phyloP scores from a whole-genome alignment of 2,329 filamentous ascomycete genomes.

The Cadophora luteo-olivacea region DNA sequence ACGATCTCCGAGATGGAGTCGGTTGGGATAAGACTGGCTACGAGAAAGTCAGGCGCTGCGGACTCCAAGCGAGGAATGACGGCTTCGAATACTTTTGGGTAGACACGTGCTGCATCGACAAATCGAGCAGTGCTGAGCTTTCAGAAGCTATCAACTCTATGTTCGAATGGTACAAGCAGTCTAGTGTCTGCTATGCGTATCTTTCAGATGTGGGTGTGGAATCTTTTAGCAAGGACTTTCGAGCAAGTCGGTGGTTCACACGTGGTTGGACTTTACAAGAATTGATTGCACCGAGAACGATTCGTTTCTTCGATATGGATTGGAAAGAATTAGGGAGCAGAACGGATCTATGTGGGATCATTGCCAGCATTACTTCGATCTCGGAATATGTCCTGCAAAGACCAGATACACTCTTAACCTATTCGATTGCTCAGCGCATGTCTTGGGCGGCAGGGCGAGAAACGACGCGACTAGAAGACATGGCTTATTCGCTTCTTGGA shows the following conservation, averaged over 20 bases:
- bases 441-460: conserved; percentile 46
- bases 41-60: conserved; percentile 1
- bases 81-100: conserved; percentile 14
- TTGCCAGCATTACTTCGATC: no score
- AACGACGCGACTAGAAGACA: conserved; percentile 10
- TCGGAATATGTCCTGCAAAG: conserved; percentile 15
- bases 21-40: no score
- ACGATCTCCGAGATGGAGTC: no score
- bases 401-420: no score
- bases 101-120: conserved; percentile 39
- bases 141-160: conserved; percentile 34
- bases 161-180: conserved; percentile 33
- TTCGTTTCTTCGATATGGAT: conserved; percentile 29
- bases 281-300: conserved; percentile 12
- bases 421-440: conserved; percentile 47
- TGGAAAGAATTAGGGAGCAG: conserved; percentile 16
- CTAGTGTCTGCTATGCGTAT: conserved; percentile 30
- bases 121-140: conserved; percentile 36
- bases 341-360: not conserved
- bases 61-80: not conserved
- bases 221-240: no score
- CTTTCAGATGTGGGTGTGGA: no score
- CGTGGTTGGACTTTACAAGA: conserved; percentile 24
- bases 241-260: conserved; percentile 11
- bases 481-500: no score